A percentile compares a stretch with the other conserved stretches of the same genome.
Conservation (phyloP, 768 basidiomycete genomes). For the Lyophyllum semitale region DNA sequence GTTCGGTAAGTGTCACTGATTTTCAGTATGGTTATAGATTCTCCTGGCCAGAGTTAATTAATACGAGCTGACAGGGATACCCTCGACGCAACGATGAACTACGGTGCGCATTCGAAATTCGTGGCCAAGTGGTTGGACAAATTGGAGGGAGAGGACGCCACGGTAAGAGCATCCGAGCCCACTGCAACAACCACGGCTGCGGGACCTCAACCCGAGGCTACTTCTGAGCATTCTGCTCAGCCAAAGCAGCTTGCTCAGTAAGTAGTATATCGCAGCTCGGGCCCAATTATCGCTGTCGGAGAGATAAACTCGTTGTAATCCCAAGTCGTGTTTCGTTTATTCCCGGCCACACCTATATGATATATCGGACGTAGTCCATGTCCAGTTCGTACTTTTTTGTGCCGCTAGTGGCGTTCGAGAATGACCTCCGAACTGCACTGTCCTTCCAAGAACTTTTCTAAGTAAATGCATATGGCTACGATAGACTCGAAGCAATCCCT, state of each 20-base stretch:
- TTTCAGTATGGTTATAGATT: not conserved
- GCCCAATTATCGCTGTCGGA: too few relatives aligned
- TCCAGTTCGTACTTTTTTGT: too few relatives aligned
- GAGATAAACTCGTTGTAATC: too few relatives aligned
- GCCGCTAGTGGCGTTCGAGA: too few relatives aligned
- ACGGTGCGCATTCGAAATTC: constrained; percentile 68
- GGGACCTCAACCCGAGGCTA: not conserved
- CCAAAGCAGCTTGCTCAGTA: not conserved
- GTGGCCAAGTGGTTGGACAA: constrained; percentile 67
- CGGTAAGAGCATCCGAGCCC: not conserved
- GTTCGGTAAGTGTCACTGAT: constrained; percentile 53
- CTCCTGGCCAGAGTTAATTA: constrained; percentile 3
- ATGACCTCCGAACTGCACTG: too few relatives aligned
- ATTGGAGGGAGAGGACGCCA: constrained; percentile 15
- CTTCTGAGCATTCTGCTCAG: not conserved
- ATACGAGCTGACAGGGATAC: constrained; percentile 45
- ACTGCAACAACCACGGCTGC: not conserved
- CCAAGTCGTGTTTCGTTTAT: too few relatives aligned
- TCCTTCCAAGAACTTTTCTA: too few relatives aligned
- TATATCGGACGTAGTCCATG: too few relatives aligned
- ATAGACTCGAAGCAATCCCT: too few relatives aligned
- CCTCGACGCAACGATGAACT: constrained; percentile 61
- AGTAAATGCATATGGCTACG: too few relatives aligned
- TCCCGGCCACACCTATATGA: too few relatives aligned
- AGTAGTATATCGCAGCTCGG: not conserved